A percentile compares a stretch with the other conserved stretches of the same genome.
These are phyloP conservation scores for Xylaria scruposa DNA, from an alignment of 495 filamentous ascomycete genomes.

Conservation along the genomic window DNA sequence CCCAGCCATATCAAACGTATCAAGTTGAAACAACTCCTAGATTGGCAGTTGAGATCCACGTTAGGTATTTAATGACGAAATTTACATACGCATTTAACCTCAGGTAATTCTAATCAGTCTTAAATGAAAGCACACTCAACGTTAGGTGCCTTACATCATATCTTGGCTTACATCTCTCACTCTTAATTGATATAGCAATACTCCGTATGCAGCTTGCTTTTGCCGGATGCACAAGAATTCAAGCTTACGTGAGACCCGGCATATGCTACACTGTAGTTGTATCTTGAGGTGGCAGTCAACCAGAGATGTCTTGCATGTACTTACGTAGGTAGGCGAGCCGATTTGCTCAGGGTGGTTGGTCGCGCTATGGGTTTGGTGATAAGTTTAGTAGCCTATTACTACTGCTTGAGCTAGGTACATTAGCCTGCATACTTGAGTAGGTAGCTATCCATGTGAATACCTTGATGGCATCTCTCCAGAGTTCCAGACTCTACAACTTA, in stretches of 20 bases:
- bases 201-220: background rate
- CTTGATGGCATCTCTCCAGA: background rate
- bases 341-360: background rate
- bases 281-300: background rate
- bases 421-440: background rate
- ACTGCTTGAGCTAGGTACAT: background rate
- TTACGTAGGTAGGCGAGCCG: background rate
- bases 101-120: background rate
- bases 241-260: constrained; percentile 13
- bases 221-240: background rate
- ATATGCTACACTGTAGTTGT: background rate
- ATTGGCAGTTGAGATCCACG: background rate
- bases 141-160: background rate
- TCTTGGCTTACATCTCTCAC: background rate
- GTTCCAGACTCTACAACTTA: background rate
- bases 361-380: background rate
- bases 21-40: background rate
- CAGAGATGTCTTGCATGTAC: background rate
- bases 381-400: background rate
- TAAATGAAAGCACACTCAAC: background rate
- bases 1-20: background rate
- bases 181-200: background rate
- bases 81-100: background rate
- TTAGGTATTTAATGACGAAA: constrained; percentile 10
- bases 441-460: background rate